Percentiles rank a stretch among this genome's conserved stretches.
Evolutionary conservation across 805 yeast genomes (phyloP).

Genomic region (Zygosaccharomyces lentus): DNA sequence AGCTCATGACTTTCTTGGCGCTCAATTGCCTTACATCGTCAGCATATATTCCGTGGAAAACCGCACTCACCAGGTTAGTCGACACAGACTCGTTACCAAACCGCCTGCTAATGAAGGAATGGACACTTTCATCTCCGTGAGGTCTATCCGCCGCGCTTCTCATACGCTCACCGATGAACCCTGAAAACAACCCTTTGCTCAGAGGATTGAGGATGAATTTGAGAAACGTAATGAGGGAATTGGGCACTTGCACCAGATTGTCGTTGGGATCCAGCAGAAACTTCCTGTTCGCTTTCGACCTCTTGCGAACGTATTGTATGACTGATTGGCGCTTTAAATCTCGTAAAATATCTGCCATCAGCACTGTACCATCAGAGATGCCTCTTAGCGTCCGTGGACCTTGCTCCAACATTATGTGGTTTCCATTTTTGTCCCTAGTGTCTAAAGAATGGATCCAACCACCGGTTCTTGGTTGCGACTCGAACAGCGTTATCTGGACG

Average conservation of each 20-base stretch:
- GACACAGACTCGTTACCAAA: conserved; percentile 51
- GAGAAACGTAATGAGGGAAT: conserved; percentile 35
- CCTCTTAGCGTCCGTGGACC: conserved; percentile 93
- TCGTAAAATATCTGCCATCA: conserved; percentile 57
- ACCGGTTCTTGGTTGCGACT: conserved; percentile 53
- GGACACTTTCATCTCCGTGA: conserved; percentile 63
- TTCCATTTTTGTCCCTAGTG: conserved; percentile 31
- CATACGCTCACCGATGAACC: conserved; percentile 52
- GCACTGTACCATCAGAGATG: conserved; percentile 67
- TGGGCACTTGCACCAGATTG: conserved; percentile 53
- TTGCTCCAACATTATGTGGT: conserved; percentile 51
- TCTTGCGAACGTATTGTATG: conserved; percentile 54
- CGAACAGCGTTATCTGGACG: conserved; percentile 57
- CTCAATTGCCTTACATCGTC: conserved; percentile 71
- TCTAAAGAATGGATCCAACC: conserved; percentile 70
- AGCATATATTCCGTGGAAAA: conserved; percentile 86
- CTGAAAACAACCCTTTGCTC: conserved; percentile 42
- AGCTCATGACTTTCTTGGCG: conserved; percentile 54
- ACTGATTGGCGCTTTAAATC: conserved; percentile 45
- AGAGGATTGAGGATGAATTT: conserved; percentile 41
- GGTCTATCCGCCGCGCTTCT: conserved; percentile 26
- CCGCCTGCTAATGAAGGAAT: conserved; percentile 60
- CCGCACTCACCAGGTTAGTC: conserved; percentile 67
- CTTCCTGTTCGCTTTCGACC: conserved; percentile 65
- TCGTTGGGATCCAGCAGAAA: conserved; percentile 50